Evolutionary conservation across 2,329 filamentous ascomycete species (phyloP), one percentile per base, ranked within the genome.

Genomic region (Cercospora brassicicola): DNA sequence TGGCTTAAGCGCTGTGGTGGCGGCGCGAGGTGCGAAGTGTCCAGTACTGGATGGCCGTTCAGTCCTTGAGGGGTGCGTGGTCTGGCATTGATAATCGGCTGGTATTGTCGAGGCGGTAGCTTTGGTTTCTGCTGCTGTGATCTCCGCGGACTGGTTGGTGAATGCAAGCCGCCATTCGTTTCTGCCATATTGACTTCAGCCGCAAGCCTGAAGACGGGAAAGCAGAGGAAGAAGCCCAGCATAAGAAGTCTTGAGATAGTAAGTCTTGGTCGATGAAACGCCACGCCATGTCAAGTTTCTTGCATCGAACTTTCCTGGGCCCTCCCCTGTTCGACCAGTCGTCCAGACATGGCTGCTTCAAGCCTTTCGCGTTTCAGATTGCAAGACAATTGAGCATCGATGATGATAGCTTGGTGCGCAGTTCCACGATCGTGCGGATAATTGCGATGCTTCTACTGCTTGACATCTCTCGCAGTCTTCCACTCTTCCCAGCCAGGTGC

Each of bases 401-500:
- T 33, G 53, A 57, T 30, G 53, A 57, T 30, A 57, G 53, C 53
- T 57, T 26, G 30, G 8, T n/a, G 1, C 1, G 4, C 13, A 10
- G 8, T 33, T 9, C 15, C 23, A 26, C 53, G 53, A 57, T 57
- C 30, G 28, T 33, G 15, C 26, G 5, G 4, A 33, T 10, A 20
- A 57, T 2, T 4, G 53, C 53, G 53, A 57, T 57, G 53, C 53
- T 30, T 57, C 30, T 57, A 57, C 30, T 57, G 26, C 53, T 15
- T 57, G 53, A 18, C 3, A 10, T 31, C 8, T 57, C 23, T 57
- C 30, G 26, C 53, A 30, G 53, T 4, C 30, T 72, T 72, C 59
- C 57, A 69, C 63, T 80, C 79, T 64, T 83, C 80, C 84, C 84
- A 87, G 1, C 85, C 85, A 15, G 85, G 84, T 45, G 80, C 83